phyloP scores from a whole-genome alignment of 306 rosid species.

The Quercus cerris region DNA sequence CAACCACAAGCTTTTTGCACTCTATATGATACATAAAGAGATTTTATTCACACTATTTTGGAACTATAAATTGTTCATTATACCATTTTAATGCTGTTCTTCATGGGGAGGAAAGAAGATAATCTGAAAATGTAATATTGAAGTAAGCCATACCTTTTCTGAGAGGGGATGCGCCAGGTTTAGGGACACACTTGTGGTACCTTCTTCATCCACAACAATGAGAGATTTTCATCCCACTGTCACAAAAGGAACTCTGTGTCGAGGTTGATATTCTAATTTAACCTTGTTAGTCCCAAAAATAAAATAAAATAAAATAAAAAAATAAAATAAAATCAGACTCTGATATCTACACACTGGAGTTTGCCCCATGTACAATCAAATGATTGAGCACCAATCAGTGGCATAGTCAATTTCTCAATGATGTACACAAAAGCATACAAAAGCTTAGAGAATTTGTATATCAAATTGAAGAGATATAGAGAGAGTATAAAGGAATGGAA shows the following conservation, averaged over 20 bases:
- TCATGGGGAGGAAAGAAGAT: background rate
- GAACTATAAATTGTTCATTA: background rate
- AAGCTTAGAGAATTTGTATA: background rate
- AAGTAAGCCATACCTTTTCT: slow-evolving; percentile 47
- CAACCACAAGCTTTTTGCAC: background rate
- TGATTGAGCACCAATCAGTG: slow-evolving; percentile 48
- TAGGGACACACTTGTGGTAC: slow-evolving; percentile 51
- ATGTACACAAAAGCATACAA: slow-evolving; percentile 38
- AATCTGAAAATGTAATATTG: background rate
- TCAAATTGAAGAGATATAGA: background rate
- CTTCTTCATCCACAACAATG: slow-evolving; percentile 54
- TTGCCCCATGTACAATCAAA: slow-evolving; percentile 63
- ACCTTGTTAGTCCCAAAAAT: slow-evolving; percentile 30
- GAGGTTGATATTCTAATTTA: slow-evolving; percentile 27
- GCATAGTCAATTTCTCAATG: slow-evolving; percentile 41
- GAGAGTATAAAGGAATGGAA: background rate
- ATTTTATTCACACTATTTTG: too few species aligned
- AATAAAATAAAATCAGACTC: slow-evolving; percentile 32
- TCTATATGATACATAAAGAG: background rate
- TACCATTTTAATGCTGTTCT: background rate
- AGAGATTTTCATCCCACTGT: slow-evolving; percentile 40
- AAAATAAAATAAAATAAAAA: background rate
- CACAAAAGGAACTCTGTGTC: too few species aligned
- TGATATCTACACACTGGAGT: slow-evolving; percentile 60
- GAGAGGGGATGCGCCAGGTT: slow-evolving; percentile 37